Evolutionary conservation across 2,329 filamentous ascomycete species (phyloP).

Genomic region (Colletotrichum phormii): DNA sequence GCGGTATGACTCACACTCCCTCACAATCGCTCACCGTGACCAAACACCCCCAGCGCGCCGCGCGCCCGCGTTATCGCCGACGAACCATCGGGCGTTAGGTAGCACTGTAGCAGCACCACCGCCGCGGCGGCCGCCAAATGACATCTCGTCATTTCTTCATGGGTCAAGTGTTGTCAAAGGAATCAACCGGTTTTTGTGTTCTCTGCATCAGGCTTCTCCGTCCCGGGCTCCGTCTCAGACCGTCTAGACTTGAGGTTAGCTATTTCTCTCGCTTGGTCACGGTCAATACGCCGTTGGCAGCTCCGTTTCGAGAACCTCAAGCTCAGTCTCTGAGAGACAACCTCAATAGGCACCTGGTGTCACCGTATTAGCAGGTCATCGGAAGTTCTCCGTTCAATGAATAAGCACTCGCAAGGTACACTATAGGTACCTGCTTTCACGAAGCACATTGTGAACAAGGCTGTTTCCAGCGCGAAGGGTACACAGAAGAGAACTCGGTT

Average conservation of each 20-base stretch:
- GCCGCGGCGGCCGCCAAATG: background rate
- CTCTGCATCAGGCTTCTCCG: background rate
- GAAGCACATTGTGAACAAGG: background rate
- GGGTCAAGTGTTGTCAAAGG: background rate
- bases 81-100: constrained; percentile 14
- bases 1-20: constrained; percentile 30
- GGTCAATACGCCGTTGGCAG: background rate
- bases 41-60: background rate
- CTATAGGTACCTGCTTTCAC: background rate
- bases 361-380: background rate
- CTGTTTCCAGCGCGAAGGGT: constrained; percentile 7
- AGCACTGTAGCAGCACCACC: background rate
- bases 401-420: background rate
- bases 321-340: background rate
- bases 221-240: background rate
- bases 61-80: constrained; percentile 26
- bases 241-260: background rate
- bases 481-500: background rate
- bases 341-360: too few species aligned
- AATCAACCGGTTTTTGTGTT: background rate
- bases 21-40: background rate
- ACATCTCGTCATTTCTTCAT: background rate
- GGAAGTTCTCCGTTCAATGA: background rate
- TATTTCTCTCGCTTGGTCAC: background rate
- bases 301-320: background rate